Conservation (phyloP, 2,329 filamentous ascomycete genomes). For the Capronia americana region DNA sequence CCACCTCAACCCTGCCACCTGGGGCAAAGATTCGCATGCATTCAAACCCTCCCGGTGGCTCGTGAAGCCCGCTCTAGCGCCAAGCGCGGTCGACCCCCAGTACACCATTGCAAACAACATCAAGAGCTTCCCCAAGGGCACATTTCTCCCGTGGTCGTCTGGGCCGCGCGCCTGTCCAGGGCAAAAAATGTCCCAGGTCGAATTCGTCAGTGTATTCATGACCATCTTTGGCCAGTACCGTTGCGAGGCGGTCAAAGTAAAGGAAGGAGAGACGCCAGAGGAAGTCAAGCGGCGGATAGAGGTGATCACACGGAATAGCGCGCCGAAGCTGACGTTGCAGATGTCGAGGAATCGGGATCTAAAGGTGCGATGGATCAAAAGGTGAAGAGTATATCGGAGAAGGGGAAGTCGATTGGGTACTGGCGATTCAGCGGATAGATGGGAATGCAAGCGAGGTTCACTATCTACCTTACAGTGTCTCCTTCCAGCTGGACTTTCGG, state of each 20-base stretch:
- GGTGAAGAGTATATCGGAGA: conserved; percentile 2
- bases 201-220: conserved; percentile 58
- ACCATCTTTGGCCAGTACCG: conserved; percentile 46
- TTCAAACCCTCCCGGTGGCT: conserved; percentile 54
- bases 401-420: too few species aligned
- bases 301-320: conserved; percentile 40
- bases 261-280: conserved; percentile 38
- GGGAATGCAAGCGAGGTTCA: too few species aligned
- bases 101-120: conserved; percentile 39
- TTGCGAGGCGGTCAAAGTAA: conserved; percentile 37
- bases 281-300: conserved; percentile 38
- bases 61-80: conserved; percentile 29
- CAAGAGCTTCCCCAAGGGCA: conserved; percentile 47
- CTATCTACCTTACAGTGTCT: background rate
- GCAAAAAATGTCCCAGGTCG: conserved; percentile 63
- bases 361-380: conserved; percentile 30
- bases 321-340: conserved; percentile 43
- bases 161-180: conserved; percentile 61
- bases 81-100: conserved; percentile 2
- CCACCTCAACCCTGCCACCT: conserved; percentile 40
- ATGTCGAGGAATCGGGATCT: conserved; percentile 41
- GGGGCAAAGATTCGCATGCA: conserved; percentile 44
- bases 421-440: too few species aligned
- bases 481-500: background rate
- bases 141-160: conserved; percentile 57